A percentile compares a stretch with the other conserved stretches of the same genome.
Conservation (phyloP, 352 stramenopile species). For the Globisporangium uncinulatum region DNA sequence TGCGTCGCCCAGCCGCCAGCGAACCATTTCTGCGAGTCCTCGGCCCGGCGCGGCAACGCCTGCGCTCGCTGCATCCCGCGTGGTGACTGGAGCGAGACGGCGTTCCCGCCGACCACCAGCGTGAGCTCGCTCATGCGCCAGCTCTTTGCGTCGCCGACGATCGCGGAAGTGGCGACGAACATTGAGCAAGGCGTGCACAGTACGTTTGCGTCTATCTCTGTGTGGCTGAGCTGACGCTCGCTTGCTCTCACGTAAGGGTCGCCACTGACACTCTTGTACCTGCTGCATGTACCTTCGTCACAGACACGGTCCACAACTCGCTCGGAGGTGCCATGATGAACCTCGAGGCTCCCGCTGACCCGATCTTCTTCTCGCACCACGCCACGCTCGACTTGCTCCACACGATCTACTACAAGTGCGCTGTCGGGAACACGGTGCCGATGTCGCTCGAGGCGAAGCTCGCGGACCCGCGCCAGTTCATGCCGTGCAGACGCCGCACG, state of each 20-base stretch:
- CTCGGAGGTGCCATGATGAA: constrained; percentile 62
- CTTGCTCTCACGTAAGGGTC: not conserved
- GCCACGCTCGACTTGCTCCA: constrained; percentile 78
- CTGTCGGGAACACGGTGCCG: constrained; percentile 51
- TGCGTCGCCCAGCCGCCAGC: constrained; percentile 42
- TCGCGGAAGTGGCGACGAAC: constrained; percentile 53
- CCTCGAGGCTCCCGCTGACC: constrained; percentile 71
- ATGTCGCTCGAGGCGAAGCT: constrained; percentile 54
- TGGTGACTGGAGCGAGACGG: constrained; percentile 42
- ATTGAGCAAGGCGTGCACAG: constrained; percentile 74
- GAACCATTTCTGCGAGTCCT: constrained; percentile 79
- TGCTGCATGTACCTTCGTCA: not conserved
- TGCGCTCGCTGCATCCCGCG: constrained; percentile 71
- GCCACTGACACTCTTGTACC: constrained; percentile 9
- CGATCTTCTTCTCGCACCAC: constrained; percentile 88
- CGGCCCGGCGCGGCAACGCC: constrained; percentile 20
- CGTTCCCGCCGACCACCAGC: constrained; percentile 60
- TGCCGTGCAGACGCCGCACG: constrained; percentile 39
- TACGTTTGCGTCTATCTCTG: constrained; percentile 23
- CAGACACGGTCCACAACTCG: constrained; percentile 79
- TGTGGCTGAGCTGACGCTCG: not conserved
- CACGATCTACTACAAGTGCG: constrained; percentile 82
- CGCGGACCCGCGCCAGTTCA: constrained; percentile 52
- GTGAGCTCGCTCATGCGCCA: constrained; percentile 73
- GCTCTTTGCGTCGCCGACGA: constrained; percentile 63